Percentiles rank a stretch among this genome's conserved stretches.
phyloP scores from a whole-genome alignment of 106 monocot species.

The Vanilla planifolia region DNA sequence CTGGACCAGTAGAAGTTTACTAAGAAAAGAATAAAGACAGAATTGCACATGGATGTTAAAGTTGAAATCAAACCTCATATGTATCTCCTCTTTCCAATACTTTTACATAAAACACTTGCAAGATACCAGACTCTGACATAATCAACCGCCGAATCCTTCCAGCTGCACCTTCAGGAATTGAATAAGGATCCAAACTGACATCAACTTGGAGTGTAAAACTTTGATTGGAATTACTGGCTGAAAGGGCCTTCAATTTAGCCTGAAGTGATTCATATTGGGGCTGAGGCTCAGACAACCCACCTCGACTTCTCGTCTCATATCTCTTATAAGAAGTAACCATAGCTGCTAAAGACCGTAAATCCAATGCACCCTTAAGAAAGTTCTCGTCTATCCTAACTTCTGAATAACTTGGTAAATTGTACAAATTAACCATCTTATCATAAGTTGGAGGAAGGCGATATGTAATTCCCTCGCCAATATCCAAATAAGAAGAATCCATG shows the following conservation, averaged over 20 bases:
- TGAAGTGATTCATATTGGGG: slow-evolving; percentile 88
- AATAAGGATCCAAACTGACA: slow-evolving; percentile 41
- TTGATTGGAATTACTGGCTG: slow-evolving; percentile 37
- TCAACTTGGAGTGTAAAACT: slow-evolving; percentile 79
- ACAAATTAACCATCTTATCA: slow-evolving; percentile 53
- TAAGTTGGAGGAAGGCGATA: slow-evolving; percentile 81
- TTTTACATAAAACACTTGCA: slow-evolving; percentile 83
- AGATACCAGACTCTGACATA: slow-evolving; percentile 68
- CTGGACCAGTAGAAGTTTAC: slow-evolving; percentile 21
- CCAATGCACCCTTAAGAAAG: slow-evolving; percentile 55
- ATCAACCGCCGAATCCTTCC: slow-evolving; percentile 83
- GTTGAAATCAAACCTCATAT: slow-evolving; percentile 64
- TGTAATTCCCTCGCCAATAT: slow-evolving; percentile 78
- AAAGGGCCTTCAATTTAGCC: slow-evolving; percentile 56
- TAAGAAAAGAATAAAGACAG: neutral
- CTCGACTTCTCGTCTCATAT: slow-evolving; percentile 34
- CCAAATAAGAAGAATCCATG: slow-evolving; percentile 60
- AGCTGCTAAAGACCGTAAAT: slow-evolving; percentile 67
- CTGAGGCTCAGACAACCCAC: slow-evolving; percentile 63
- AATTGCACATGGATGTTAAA: neutral
- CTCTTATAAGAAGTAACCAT: slow-evolving; percentile 63
- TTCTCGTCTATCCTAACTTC: slow-evolving; percentile 71
- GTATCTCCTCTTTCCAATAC: slow-evolving; percentile 91
- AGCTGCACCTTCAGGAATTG: slow-evolving; percentile 91
- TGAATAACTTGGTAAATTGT: slow-evolving; percentile 63